Evolutionary conservation across 345 rosid genomes (phyloP), one percentile per base, ranked within the genome.

Genomic region (Eucalyptus regnans): DNA sequence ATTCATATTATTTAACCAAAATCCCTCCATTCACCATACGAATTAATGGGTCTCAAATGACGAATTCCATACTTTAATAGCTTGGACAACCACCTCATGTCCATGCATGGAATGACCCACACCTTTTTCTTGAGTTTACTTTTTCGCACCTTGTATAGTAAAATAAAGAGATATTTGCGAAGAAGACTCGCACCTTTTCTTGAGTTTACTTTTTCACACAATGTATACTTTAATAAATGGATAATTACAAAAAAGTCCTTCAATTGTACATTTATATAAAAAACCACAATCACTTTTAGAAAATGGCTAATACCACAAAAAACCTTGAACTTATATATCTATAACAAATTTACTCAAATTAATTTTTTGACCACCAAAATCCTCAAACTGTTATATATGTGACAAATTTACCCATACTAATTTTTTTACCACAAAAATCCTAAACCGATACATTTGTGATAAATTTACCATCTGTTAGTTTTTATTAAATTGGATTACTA

Each of bases 381-480:
- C 4, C 23, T 8, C 2, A 52, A 52, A 7, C 1, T 0, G 10
- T 1, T 20, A 52, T 7, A 52, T 52, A 0, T 1, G 0, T 52
- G 4, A 52, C 25, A 52, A 52, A 52, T 52, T 52, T 52, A 52
- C 2, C 0, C 58, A 52, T 20, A 20, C 4, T 18, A 20, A 18
- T 1, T 52, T 52, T 51, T 3, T 51, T 17, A 51, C 1, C 2
- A 51, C 22, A 51, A 51, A 52, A 52, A 20, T 20, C 2, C 1
- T 52, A 52, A 52, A 20, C 1, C 1, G 2, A 52, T 18, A 52
- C 10, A 3, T 52, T 7, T 18, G 4, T 20, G 2, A 51, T 4
- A 51, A 51, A 17, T 51, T 51, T 51, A 51, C 0, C 4, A 51
- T 51, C 0, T 1, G 0, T 17, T 51, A 17, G 9, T 52, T 52